Evolutionary conservation across 169 alveolate genomes (phyloP), one percentile per base, ranked within the genome.

Genomic region (Plasmodium gaboni): DNA sequence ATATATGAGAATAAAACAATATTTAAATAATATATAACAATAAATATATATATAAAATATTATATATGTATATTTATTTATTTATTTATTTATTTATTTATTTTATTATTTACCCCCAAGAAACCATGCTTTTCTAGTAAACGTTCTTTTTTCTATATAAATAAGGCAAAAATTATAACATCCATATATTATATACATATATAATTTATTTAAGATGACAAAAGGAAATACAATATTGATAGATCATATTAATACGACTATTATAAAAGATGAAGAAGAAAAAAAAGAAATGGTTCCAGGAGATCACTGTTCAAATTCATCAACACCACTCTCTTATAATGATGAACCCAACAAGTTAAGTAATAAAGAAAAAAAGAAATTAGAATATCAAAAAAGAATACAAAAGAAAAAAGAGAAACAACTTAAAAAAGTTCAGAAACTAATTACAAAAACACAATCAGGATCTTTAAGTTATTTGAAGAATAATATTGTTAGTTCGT

Each of bases 341-440:
- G 60, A 69, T 9, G 60, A 83, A 68, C 28, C 68, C 0, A 68
- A 57, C 42, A 50, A 10, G 9, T 83, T 83, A 83, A 67, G 85
- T 19, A 83, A 61, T 46, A 83, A 83, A 65, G 85, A 83, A 28
- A 68, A 59, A 9, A 83, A 68, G 59, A 68, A 57, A 69, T 53
- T 83, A 57, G 85, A 83, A 55, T 83, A 83, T 48, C 85, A 83
- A 68, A 72, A 83, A 67, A 55, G 91, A 83, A 68, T 51, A 12
- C 26, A 72, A 51, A 83, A 57, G 67, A 80, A 83, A 83, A 83
- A 50, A 53, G 91, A 83, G 57, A 83, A 63, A 57, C 91, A 83
- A 22, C 53, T 83, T 9, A 83, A 83, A 59, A 83, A 61, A 57
- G 83, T 83, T 12, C 32, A 83, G 59, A 83, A 83, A 68, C n/a